A percentile compares a stretch with the other conserved stretches of the same genome.
Evolutionary conservation across 345 rosid species (phyloP).

Genomic region (Brassica juncea): DNA sequence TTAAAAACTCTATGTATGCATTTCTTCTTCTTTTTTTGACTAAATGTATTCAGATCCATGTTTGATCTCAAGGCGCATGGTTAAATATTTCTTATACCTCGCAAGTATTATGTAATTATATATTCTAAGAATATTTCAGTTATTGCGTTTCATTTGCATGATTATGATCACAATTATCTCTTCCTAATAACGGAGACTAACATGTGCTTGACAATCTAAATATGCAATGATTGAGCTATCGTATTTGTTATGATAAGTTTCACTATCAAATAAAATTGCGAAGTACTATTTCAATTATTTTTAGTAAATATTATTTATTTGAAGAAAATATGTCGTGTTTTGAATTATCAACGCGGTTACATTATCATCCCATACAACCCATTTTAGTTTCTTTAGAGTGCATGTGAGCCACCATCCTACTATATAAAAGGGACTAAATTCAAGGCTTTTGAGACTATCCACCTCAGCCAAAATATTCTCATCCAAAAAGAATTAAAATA

Average conservation of each 20-base stretch:
- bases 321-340: not conserved
- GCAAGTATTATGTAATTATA: not conserved
- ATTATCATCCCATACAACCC: conserved; percentile 22
- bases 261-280: conserved; percentile 8
- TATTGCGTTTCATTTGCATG: conserved; percentile 33
- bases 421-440: too few species aligned
- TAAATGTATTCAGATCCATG: not conserved
- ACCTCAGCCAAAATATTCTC: too few species aligned
- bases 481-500: too few species aligned
- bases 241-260: not conserved
- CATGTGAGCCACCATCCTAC: conserved; percentile 39
- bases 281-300: conserved; percentile 21
- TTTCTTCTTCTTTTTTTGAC: not conserved
- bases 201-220: conserved; percentile 41
- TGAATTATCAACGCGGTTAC: conserved; percentile 1
- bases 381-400: conserved; percentile 17
- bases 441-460: too few species aligned
- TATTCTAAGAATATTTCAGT: conserved; percentile 14
- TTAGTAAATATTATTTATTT: not conserved
- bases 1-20: not conserved
- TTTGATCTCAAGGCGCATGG: not conserved
- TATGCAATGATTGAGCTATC: conserved; percentile 22
- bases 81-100: not conserved
- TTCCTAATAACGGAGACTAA: conserved; percentile 39
- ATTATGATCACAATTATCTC: conserved; percentile 29